Evolutionary conservation across 2,329 filamentous ascomycete species (phyloP).

Genomic region (Trichoderma arundinaceum): DNA sequence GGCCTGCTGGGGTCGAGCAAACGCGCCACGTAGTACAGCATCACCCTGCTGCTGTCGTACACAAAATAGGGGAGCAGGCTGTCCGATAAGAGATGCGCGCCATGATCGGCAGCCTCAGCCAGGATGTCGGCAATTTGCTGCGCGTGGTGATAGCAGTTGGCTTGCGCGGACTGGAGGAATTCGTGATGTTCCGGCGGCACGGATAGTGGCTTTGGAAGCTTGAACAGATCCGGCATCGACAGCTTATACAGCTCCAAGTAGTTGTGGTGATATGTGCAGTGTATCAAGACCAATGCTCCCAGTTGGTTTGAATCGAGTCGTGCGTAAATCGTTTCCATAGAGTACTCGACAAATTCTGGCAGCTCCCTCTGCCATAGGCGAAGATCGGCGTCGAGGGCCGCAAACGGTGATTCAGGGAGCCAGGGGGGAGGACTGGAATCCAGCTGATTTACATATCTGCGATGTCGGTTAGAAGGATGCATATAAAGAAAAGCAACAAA

Average conservation of each 20-base stretch:
- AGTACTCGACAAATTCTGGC: constrained; percentile 52
- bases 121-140: constrained; percentile 48
- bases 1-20: constrained; percentile 47
- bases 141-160: constrained; percentile 48
- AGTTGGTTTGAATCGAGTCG: constrained; percentile 54
- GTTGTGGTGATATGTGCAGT: constrained; percentile 55
- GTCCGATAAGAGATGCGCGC: constrained; percentile 49
- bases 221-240: constrained; percentile 53
- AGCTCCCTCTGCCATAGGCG: constrained; percentile 50
- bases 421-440: constrained; percentile 50
- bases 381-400: constrained; percentile 49
- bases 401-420: constrained; percentile 52
- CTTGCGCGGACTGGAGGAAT: constrained; percentile 46
- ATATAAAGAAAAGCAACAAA: background rate
- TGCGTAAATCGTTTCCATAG: constrained; percentile 52
- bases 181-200: constrained; percentile 48
- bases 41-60: constrained; percentile 54
- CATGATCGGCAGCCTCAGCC: constrained; percentile 49
- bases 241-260: constrained; percentile 54
- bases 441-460: constrained; percentile 50
- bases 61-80: constrained; percentile 54
- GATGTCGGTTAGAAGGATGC: background rate
- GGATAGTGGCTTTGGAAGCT: constrained; percentile 49
- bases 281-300: constrained; percentile 51
- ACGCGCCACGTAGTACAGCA: constrained; percentile 55